Conservation (phyloP, 352 stramenopile species). For the Globisporangium heterothallicum region DNA sequence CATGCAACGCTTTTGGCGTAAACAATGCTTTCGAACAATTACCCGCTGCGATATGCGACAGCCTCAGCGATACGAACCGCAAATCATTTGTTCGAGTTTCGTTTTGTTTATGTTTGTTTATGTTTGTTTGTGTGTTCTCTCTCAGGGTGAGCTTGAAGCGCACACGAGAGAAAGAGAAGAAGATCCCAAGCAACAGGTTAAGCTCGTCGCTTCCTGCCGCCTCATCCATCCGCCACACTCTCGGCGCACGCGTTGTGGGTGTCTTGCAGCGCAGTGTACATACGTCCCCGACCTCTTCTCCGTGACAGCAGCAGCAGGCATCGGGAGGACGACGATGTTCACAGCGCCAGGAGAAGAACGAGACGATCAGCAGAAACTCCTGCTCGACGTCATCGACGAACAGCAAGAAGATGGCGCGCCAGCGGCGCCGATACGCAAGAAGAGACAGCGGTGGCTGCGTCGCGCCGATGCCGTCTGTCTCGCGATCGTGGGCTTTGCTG, state of each 20-base stretch:
- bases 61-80: too few relatives aligned
- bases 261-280: too few relatives aligned
- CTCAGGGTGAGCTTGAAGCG: not conserved
- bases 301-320: not conserved
- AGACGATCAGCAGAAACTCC: not conserved
- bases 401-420: constrained; percentile 1
- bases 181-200: too few relatives aligned
- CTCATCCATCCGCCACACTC: too few relatives aligned
- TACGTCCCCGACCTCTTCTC: not conserved
- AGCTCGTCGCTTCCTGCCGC: too few relatives aligned
- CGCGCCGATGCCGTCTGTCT: constrained; percentile 50
- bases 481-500: constrained; percentile 35
- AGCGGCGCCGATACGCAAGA: not conserved
- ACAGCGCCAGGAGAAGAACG: not conserved
- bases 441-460: constrained; percentile 17
- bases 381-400: not conserved
- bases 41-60: too few relatives aligned
- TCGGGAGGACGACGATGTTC: not conserved
- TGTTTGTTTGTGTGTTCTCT: not conserved
- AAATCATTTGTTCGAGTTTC: too few relatives aligned
- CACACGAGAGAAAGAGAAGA: not conserved
- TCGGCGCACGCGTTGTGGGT: too few relatives aligned
- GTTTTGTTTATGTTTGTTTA: too few relatives aligned
- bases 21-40: too few relatives aligned
- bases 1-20: too few relatives aligned